Percentiles rank a stretch among this genome's conserved stretches.
Conservation (phyloP, 805 yeast genomes). For the Saccharomycopsis schoenii region DNA sequence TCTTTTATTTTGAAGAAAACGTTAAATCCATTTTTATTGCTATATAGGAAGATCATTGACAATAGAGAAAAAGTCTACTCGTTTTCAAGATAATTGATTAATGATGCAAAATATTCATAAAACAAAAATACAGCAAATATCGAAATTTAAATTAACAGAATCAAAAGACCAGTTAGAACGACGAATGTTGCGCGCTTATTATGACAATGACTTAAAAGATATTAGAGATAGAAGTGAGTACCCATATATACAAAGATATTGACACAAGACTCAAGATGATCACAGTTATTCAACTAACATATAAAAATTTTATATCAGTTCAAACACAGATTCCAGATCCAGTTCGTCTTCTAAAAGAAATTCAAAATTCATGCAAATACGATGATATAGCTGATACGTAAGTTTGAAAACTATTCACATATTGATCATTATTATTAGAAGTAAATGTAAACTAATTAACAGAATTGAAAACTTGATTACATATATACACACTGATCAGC, state of each 20-base stretch:
- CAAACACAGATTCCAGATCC: neutral
- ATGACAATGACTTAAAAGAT: neutral
- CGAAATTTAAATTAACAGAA: neutral
- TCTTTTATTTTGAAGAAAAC: neutral
- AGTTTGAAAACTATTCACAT: neutral
- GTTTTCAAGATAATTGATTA: neutral
- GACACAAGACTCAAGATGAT: no score
- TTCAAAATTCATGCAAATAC: neutral
- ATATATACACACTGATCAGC: neutral
- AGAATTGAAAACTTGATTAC: neutral
- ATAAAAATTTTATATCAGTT: neutral
- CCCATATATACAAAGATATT: no score
- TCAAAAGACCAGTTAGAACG: neutral
- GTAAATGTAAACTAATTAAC: neutral
- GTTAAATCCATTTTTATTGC: neutral
- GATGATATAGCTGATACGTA: neutral
- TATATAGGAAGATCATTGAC: neutral
- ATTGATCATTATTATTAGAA: neutral
- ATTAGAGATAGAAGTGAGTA: neutral
- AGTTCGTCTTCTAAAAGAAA: neutral
- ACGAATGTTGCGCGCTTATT: neutral
- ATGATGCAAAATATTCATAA: neutral
- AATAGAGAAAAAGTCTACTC: neutral
- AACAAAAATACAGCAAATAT: neutral
- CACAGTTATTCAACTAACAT: neutral